Percentiles rank a stretch among this genome's conserved stretches.
phyloP scores from a whole-genome alignment of 2,329 filamentous ascomycete genomes.

The Coniochaeta sp. region DNA sequence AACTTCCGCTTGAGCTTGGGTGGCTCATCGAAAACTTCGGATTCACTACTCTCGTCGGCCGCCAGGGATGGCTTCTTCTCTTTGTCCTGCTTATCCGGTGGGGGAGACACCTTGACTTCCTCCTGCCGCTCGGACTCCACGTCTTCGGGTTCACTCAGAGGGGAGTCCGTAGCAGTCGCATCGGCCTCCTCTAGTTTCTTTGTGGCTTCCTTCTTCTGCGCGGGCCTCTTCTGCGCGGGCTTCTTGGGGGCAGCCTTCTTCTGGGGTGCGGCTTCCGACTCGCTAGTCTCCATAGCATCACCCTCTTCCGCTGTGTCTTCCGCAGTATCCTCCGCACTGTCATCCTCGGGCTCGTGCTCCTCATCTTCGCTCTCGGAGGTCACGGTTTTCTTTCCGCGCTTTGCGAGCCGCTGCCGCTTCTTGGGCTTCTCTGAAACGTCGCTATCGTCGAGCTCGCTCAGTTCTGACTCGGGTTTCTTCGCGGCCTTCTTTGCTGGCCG shows the following conservation, averaged over 20 bases:
- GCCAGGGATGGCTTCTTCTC: conserved; percentile 14
- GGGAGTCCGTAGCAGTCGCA: conserved; percentile 4
- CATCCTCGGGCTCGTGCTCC: conserved; percentile 18
- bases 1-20: conserved; percentile 51
- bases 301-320: neutral
- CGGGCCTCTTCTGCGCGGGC: conserved; percentile 6
- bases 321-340: no score
- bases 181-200: neutral
- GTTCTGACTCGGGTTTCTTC: conserved; percentile 16
- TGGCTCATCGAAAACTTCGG: conserved; percentile 14
- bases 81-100: conserved; percentile 4
- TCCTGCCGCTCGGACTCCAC: neutral
- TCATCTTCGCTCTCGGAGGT: conserved; percentile 21
- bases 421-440: conserved; percentile 11
- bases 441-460: conserved; percentile 14
- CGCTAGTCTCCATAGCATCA: neutral
- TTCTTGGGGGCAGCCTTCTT: conserved; percentile 12
- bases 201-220: conserved; percentile 4
- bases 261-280: conserved; percentile 6
- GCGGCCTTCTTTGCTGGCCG: conserved; percentile 3
- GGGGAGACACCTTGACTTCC: conserved; percentile 16
- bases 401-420: conserved; percentile 18
- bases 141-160: conserved; percentile 7
- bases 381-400: conserved; percentile 13
- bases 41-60: conserved; percentile 4